phyloP scores from a whole-genome alignment of 768 basidiomycete genomes.

The Pleurotus salmoneostramineus region DNA sequence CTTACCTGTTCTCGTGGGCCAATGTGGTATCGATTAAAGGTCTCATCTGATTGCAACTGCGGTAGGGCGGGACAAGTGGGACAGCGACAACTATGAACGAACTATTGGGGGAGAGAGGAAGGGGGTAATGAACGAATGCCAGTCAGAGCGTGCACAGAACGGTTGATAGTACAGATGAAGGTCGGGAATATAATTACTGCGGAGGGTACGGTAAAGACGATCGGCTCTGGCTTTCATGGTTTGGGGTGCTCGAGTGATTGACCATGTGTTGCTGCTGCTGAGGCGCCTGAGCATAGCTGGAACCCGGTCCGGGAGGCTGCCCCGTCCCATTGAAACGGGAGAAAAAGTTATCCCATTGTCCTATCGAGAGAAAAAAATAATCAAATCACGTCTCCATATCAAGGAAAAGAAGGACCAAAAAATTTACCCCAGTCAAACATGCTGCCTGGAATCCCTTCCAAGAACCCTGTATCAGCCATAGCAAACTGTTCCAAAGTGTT shows the following conservation, averaged over 20 bases:
- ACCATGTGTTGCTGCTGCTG: slow-evolving; percentile 1
- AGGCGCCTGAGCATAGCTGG: neutral
- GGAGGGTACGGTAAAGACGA: slow-evolving; percentile 5
- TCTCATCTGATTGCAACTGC: slow-evolving; percentile 8
- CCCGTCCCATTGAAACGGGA: slow-evolving; percentile 40
- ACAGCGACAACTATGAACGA: slow-evolving; percentile 6
- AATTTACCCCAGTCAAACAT: slow-evolving; percentile 86
- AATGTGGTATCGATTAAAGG: neutral
- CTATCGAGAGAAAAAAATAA: slow-evolving; percentile 29
- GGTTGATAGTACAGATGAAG: slow-evolving; percentile 4
- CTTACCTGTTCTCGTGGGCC: neutral
- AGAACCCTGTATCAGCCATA: slow-evolving; percentile 60
- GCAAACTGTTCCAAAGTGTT: slow-evolving; percentile 60
- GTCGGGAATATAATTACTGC: neutral
- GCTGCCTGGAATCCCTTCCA: slow-evolving; percentile 76
- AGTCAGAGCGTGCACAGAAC: slow-evolving; percentile 1
- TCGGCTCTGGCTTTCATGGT: slow-evolving; percentile 5
- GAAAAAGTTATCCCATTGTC: slow-evolving; percentile 84
- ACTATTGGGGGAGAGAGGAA: neutral
- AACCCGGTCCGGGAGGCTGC: too few relatives aligned
- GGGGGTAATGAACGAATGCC: slow-evolving; percentile 3
- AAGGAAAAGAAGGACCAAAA: neutral
- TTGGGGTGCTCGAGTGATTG: neutral
- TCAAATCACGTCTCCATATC: neutral
- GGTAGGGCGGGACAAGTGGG: slow-evolving; percentile 1